Percentiles rank a stretch among this genome's conserved stretches.
Conservation (phyloP, 129 eudicot genomes). For the Silybum marianum region DNA sequence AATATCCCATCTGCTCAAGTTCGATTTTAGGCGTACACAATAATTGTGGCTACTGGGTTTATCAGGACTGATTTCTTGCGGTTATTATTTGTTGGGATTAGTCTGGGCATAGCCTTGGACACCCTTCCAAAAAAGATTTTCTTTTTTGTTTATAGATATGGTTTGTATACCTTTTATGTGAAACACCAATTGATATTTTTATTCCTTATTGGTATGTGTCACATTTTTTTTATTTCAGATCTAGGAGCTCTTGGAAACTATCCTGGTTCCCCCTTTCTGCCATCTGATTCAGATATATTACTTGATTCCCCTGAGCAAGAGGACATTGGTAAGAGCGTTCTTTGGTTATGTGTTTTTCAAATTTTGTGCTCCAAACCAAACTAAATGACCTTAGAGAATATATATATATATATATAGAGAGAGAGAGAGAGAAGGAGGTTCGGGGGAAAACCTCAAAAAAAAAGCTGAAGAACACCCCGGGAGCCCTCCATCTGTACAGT, state of each 20-base stretch:
- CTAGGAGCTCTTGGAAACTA: constrained; percentile 76
- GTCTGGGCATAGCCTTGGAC: no score
- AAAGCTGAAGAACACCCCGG: no score
- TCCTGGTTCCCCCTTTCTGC: constrained; percentile 77
- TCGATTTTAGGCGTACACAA: no score
- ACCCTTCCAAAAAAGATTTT: not conserved
- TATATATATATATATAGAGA: no score
- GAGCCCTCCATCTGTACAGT: no score
- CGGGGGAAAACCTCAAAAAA: no score
- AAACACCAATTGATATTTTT: not conserved
- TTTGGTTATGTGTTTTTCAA: not conserved
- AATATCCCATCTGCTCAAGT: no score
- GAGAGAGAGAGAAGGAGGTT: no score
- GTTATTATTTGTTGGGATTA: no score
- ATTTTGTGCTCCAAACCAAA: not conserved
- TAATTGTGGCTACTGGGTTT: no score
- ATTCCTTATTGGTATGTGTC: not conserved
- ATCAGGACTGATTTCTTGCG: no score
- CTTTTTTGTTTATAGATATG: not conserved
- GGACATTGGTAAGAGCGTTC: constrained; percentile 51
- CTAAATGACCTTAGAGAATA: not conserved
- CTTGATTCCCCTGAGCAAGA: constrained; percentile 76
- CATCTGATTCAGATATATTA: constrained; percentile 75
- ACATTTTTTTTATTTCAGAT: constrained; percentile 41
- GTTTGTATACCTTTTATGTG: not conserved